These are phyloP conservation scores for Quercus aquifolioides DNA, from an alignment of 306 rosid species.

Conservation along the genomic window DNA sequence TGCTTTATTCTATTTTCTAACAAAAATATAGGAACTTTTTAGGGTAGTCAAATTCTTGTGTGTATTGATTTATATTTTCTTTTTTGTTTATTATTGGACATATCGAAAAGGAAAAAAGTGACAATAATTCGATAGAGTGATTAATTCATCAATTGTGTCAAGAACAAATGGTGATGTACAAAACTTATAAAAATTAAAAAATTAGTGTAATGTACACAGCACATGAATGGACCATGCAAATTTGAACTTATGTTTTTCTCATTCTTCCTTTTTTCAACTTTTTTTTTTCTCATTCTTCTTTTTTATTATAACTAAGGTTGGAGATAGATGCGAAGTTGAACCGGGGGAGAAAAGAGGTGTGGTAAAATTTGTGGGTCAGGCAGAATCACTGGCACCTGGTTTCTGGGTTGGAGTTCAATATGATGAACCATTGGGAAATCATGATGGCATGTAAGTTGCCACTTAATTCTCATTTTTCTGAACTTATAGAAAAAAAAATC, in stretches of 20 bases:
- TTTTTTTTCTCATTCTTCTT: background rate
- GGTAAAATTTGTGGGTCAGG: slow-evolving; percentile 69
- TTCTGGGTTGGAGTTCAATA: slow-evolving; percentile 93
- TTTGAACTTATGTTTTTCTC: background rate
- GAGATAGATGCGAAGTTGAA: slow-evolving; percentile 94
- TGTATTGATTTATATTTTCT: background rate
- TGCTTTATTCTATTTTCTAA: background rate
- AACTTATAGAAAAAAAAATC: background rate
- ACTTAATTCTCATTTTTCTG: background rate
- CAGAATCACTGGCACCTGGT: slow-evolving; percentile 85
- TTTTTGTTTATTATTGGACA: background rate
- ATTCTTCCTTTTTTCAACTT: slow-evolving; percentile 4
- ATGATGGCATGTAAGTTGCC: slow-evolving; percentile 83
- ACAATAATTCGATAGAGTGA: background rate
- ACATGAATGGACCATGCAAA: background rate
- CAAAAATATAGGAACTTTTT: background rate
- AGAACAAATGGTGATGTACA: background rate
- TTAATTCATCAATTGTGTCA: background rate
- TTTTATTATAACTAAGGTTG: slow-evolving; percentile 51
- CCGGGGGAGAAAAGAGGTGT: slow-evolving; percentile 83
- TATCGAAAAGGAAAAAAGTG: background rate
- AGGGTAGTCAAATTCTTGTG: background rate
- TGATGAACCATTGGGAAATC: slow-evolving; percentile 96
- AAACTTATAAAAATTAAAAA: too few species aligned
- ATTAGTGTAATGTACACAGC: background rate